A percentile compares a stretch with the other conserved stretches of the same genome.
phyloP scores from a whole-genome alignment of 2,329 filamentous ascomycete species.

The Podosphaera leucotricha region DNA sequence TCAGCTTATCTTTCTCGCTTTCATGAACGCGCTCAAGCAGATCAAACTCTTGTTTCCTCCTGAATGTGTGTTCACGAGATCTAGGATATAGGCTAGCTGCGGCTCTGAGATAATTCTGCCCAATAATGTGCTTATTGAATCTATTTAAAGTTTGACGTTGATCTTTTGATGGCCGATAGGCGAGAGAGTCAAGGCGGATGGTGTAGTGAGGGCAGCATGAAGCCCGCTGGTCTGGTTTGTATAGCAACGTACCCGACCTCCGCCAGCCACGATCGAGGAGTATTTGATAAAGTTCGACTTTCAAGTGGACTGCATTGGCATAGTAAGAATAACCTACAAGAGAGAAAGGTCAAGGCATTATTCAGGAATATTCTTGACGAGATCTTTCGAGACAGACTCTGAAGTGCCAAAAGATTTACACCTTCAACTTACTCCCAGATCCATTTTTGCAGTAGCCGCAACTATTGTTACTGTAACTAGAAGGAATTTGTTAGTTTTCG shows the following conservation, averaged over 20 bases:
- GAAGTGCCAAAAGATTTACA: conserved; percentile 3
- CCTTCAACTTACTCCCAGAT: conserved; percentile 14
- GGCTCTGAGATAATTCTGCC: conserved; percentile 41
- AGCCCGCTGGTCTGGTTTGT: conserved; percentile 52
- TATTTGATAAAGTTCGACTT: conserved; percentile 42
- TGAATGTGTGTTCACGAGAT: conserved; percentile 39
- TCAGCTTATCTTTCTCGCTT: conserved; percentile 25
- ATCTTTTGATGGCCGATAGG: conserved; percentile 43
- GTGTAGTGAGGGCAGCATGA: conserved; percentile 89
- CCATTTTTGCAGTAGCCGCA: conserved; percentile 14
- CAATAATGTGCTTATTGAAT: conserved; percentile 49
- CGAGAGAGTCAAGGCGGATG: conserved; percentile 42
- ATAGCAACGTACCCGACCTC: conserved; percentile 45
- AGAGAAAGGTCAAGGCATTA: conserved; percentile 16
- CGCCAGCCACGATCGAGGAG: conserved; percentile 59
- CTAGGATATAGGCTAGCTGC: conserved; percentile 39
- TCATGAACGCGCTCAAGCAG: conserved; percentile 45
- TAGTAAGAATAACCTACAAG: conserved; percentile 48
- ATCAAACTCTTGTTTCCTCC: conserved; percentile 42
- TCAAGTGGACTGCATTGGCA: conserved; percentile 34
- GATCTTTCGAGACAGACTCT: background rate
- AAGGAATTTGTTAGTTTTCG: background rate
- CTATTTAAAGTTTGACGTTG: conserved; percentile 55
- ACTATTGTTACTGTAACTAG: conserved; percentile 11
- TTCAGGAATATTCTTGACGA: background rate